These are phyloP conservation scores for Tillandsia leiboldiana DNA, from an alignment of 176 grass and related monocot species.

Conservation along the genomic window DNA sequence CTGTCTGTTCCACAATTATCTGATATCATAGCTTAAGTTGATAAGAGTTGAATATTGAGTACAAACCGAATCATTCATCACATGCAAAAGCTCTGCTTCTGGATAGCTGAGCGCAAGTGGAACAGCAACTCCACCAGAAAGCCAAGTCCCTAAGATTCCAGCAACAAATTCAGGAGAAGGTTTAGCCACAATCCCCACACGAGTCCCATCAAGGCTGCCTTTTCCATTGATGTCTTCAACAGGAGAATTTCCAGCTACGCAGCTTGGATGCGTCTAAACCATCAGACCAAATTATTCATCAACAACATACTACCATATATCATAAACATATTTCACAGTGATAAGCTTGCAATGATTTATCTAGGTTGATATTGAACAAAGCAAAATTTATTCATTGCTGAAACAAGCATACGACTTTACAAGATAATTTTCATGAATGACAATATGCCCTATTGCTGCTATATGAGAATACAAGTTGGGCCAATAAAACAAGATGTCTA, in stretches of 20 bases:
- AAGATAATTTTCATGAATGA: too few species aligned
- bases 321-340: not conserved
- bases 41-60: slow-evolving; percentile 21
- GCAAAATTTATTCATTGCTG: not conserved
- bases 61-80: slow-evolving; percentile 93
- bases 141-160: slow-evolving; percentile 81
- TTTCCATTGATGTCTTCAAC: slow-evolving; percentile 19
- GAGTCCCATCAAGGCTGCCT: slow-evolving; percentile 45
- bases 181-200: slow-evolving; percentile 89
- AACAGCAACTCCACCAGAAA: slow-evolving; percentile 91
- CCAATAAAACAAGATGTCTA: too few species aligned
- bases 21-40: not conserved
- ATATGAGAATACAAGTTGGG: too few species aligned
- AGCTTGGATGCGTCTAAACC: slow-evolving; percentile 8
- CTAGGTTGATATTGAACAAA: not conserved
- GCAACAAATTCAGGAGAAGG: slow-evolving; percentile 98
- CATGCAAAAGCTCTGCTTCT: slow-evolving; percentile 80
- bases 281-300: slow-evolving; percentile 4
- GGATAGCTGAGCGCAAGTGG: slow-evolving; percentile 90
- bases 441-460: too few species aligned
- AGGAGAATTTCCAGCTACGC: slow-evolving; percentile 24
- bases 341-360: not conserved
- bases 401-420: too few species aligned
- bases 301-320: not conserved
- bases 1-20: not conserved